Percentiles rank a stretch among this genome's conserved stretches.
These are phyloP conservation scores for Creolimax fragrantissima DNA, from an alignment of 78 protist species.

Conservation along the genomic window DNA sequence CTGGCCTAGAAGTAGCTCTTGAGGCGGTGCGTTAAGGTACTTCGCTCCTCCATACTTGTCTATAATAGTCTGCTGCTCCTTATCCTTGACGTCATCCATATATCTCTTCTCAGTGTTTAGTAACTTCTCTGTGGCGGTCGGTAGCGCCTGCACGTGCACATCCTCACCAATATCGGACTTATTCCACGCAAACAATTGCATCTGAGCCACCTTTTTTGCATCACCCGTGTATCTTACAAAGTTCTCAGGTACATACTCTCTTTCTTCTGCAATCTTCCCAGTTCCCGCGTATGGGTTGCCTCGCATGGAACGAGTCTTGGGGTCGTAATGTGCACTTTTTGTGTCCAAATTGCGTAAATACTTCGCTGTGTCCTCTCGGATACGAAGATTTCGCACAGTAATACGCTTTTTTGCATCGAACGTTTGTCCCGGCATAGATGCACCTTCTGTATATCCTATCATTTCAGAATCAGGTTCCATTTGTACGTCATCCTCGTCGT, in stretches of 20 bases:
- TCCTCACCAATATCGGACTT: slow-evolving; percentile 62
- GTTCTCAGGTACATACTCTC: slow-evolving; percentile 72
- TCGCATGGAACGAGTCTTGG: slow-evolving; percentile 95
- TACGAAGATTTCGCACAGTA: slow-evolving; percentile 66
- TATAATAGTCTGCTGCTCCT: slow-evolving; percentile 20
- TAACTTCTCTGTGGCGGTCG: slow-evolving; percentile 65
- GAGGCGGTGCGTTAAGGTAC: slow-evolving; percentile 37
- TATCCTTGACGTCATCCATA: not conserved
- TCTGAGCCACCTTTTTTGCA: slow-evolving; percentile 44
- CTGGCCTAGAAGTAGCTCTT: slow-evolving; percentile 61
- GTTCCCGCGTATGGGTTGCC: slow-evolving; percentile 62
- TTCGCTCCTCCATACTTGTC: slow-evolving; percentile 85
- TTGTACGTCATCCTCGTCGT: not conserved
- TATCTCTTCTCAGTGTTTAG: not conserved
- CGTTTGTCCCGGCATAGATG: slow-evolving; percentile 29
- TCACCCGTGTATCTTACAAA: slow-evolving; percentile 72
- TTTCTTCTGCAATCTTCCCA: not conserved
- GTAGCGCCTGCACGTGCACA: slow-evolving; percentile 77
- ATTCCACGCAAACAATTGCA: slow-evolving; percentile 71
- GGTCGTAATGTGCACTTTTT: slow-evolving; percentile 94
- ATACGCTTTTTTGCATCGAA: slow-evolving; percentile 60
- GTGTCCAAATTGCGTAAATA: slow-evolving; percentile 84
- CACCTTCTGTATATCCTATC: slow-evolving; percentile 27
- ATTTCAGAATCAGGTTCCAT: not conserved
- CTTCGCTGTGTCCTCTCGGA: slow-evolving; percentile 96